Conservation (phyloP, 768 basidiomycete species). For the Rhizopogon sp. region DNA sequence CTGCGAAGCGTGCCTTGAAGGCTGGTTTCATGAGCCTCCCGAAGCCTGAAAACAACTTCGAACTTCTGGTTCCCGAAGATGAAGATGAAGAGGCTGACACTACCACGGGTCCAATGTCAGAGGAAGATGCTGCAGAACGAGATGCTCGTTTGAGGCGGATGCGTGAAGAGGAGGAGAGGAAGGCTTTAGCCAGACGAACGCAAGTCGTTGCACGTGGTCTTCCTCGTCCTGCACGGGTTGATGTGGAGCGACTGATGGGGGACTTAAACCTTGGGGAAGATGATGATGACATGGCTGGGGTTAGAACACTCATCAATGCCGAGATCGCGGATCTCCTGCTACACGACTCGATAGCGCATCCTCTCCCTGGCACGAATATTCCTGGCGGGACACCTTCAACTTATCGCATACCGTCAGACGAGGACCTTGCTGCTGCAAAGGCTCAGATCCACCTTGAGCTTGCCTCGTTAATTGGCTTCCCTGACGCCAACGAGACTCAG, state of each 20-base stretch:
- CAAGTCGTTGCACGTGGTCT: constrained; percentile 75
- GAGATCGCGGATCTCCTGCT: constrained; percentile 78
- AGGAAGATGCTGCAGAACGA: constrained; percentile 91
- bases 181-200: constrained; percentile 77
- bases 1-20: constrained; percentile 71
- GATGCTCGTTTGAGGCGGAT: constrained; percentile 67
- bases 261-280: constrained; percentile 51
- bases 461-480: constrained; percentile 76
- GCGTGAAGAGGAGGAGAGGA: constrained; percentile 73
- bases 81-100: constrained; percentile 48
- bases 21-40: constrained; percentile 82
- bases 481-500: constrained; percentile 74
- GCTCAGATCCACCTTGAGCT: constrained; percentile 74
- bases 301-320: constrained; percentile 60
- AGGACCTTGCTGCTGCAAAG: constrained; percentile 65
- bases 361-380: constrained; percentile 80
- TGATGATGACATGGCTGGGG: constrained; percentile 40
- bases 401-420: constrained; percentile 77
- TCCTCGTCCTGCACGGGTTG: constrained; percentile 83
- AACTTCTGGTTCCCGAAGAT: constrained; percentile 87
- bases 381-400: constrained; percentile 66
- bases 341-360: constrained; percentile 85
- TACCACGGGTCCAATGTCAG: constrained; percentile 22
- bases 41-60: constrained; percentile 95
- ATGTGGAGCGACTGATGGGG: constrained; percentile 58